Evolutionary conservation across 1,139 yeast species (phyloP).

Genomic region (Taphrina flavorubra): DNA sequence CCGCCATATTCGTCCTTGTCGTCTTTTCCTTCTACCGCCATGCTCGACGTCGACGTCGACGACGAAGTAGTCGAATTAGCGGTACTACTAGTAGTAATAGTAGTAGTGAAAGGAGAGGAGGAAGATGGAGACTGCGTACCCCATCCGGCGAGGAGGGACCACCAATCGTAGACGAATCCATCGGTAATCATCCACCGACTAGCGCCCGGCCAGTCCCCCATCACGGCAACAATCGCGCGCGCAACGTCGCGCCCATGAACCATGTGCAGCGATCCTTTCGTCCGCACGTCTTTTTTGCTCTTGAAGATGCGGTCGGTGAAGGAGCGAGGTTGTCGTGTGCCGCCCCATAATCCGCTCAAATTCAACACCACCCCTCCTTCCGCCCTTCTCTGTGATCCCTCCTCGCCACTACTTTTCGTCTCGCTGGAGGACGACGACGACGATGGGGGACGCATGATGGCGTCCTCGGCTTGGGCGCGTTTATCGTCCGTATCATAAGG

Average conservation of each 20-base stretch:
- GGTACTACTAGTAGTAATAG: too few species aligned
- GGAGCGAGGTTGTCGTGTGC: constrained; percentile 28
- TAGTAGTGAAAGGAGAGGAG: too few species aligned
- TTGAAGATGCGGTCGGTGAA: constrained; percentile 18
- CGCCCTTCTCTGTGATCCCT: neutral
- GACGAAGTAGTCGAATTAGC: too few species aligned
- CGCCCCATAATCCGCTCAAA: constrained; percentile 37
- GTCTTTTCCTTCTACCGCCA: neutral
- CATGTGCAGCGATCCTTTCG: constrained; percentile 30
- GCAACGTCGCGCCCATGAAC: constrained; percentile 37
- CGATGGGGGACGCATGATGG: neutral
- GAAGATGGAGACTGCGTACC: constrained; percentile 1
- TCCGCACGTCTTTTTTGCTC: constrained; percentile 5
- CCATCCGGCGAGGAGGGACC: constrained; percentile 39
- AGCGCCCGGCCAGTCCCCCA: constrained; percentile 32
- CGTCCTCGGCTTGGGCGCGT: constrained; percentile 39
- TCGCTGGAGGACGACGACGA: too few species aligned
- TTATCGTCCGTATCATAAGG: constrained; percentile 21
- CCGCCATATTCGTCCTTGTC: neutral
- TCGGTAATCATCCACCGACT: constrained; percentile 40
- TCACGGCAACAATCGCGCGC: constrained; percentile 37
- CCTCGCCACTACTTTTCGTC: too few species aligned
- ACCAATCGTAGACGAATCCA: constrained; percentile 40
- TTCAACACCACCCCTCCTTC: constrained; percentile 31
- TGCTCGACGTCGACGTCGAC: neutral